These are phyloP conservation scores for Vitis rotundifolia DNA, from an alignment of 164 flowering plant species.

Conservation along the genomic window DNA sequence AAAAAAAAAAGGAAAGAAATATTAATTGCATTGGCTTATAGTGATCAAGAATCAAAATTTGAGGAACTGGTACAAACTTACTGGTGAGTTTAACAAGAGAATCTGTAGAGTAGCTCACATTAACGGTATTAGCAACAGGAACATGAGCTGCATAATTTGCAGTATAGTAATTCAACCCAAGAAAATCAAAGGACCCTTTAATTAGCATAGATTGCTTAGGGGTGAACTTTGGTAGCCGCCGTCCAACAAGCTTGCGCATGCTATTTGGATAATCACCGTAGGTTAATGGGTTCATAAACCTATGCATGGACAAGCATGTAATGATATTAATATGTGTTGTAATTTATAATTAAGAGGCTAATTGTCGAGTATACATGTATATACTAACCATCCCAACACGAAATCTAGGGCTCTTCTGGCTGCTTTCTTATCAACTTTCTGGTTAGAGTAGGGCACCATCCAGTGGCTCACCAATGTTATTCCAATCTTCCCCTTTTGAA, in stretches of 20 bases:
- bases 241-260: constrained; percentile 23
- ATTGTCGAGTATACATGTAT: neutral
- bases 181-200: constrained; percentile 41
- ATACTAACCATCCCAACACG: neutral
- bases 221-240: constrained; percentile 45
- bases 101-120: constrained; percentile 20
- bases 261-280: constrained; percentile 38
- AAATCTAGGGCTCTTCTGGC: constrained; percentile 1
- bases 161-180: constrained; percentile 47
- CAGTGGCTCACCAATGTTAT: neutral
- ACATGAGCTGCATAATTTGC: constrained; percentile 26
- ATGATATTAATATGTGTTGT: too few species aligned
- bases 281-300: constrained; percentile 43
- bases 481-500: neutral
- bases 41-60: too few species aligned
- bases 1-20: neutral
- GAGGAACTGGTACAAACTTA: constrained; percentile 3
- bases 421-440: neutral
- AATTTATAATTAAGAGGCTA: too few species aligned
- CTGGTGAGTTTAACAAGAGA: constrained; percentile 12
- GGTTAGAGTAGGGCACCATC: neutral
- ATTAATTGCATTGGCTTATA: too few species aligned
- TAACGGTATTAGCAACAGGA: neutral
- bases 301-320: neutral
- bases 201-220: constrained; percentile 33